phyloP scores from a whole-genome alignment of 306 rosid species.

The Lithocarpus polystachyus region DNA sequence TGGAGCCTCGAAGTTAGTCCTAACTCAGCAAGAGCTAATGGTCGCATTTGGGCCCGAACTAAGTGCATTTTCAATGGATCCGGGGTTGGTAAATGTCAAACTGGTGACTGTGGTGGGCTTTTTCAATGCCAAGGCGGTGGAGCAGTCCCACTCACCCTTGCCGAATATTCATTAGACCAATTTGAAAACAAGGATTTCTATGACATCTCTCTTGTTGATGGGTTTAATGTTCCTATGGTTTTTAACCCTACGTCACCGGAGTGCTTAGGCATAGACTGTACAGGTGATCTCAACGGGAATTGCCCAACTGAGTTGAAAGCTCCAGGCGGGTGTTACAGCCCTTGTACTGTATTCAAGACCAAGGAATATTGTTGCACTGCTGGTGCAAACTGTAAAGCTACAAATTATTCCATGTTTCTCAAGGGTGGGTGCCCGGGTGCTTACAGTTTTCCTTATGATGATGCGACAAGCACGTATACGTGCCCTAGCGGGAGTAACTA shows the following conservation, averaged over 20 bases:
- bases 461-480: neutral
- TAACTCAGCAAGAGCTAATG: too few species aligned
- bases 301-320: slow-evolving; percentile 47
- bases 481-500: too few species aligned
- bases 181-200: slow-evolving; percentile 39
- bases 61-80: slow-evolving; percentile 47
- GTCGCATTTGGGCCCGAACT: slow-evolving; percentile 75
- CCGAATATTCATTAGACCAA: slow-evolving; percentile 41
- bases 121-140: slow-evolving; percentile 46
- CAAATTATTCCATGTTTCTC: slow-evolving; percentile 19
- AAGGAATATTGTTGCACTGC: slow-evolving; percentile 38
- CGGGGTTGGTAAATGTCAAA: slow-evolving; percentile 46
- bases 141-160: slow-evolving; percentile 48
- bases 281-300: slow-evolving; percentile 37
- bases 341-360: slow-evolving; percentile 40
- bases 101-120: slow-evolving; percentile 56
- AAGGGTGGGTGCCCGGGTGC: slow-evolving; percentile 38
- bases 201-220: slow-evolving; percentile 29
- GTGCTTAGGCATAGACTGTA: neutral
- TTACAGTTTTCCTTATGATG: slow-evolving; percentile 36
- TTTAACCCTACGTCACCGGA: neutral
- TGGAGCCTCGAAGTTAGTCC: too few species aligned
- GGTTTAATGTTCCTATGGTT: neutral
- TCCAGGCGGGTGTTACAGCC: slow-evolving; percentile 47
- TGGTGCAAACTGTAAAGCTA: slow-evolving; percentile 13